A percentile compares a stretch with the other conserved stretches of the same genome.
phyloP scores from a whole-genome alignment of 192 early-diverging fungal genomes.

The Coemansia sp. region DNA sequence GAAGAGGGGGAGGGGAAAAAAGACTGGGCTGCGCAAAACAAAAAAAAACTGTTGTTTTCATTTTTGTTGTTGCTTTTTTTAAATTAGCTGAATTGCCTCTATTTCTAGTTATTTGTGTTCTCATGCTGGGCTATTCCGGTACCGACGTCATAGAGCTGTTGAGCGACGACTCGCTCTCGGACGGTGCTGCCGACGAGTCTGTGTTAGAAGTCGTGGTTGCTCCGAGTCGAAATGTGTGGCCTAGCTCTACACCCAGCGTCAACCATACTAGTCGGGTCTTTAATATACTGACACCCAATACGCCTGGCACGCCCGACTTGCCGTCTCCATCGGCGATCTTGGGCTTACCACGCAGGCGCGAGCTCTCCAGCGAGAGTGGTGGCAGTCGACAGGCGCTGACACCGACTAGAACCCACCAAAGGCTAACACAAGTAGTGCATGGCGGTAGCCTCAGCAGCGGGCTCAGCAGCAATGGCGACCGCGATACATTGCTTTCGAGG shows the following conservation, averaged over 20 bases:
- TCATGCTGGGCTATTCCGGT: constrained; percentile 7
- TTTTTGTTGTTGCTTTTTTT: too few relatives aligned
- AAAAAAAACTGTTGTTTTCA: background rate
- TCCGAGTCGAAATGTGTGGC: background rate
- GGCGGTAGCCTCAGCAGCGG: background rate
- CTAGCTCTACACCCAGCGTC: constrained; percentile 6
- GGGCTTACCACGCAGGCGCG: constrained; percentile 6
- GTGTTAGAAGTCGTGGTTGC: background rate
- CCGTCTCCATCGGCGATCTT: constrained; percentile 40
- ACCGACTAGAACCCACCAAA: constrained; percentile 1
- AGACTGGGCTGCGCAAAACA: background rate
- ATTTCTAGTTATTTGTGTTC: background rate
- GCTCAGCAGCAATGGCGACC: background rate
- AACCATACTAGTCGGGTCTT: background rate
- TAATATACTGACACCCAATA: constrained; percentile 5
- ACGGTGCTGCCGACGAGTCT: background rate
- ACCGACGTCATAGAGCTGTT: constrained; percentile 21
- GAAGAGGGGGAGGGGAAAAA: background rate
- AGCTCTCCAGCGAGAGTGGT: constrained; percentile 3
- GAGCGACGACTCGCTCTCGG: constrained; percentile 12
- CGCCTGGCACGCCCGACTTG: constrained; percentile 39
- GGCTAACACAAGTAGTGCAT: background rate
- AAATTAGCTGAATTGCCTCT: background rate
- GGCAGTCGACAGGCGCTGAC: background rate
- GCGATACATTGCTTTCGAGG: background rate